These are phyloP conservation scores for Pulicaria dysenterica DNA, from an alignment of 129 eudicot genomes.

Conservation along the genomic window DNA sequence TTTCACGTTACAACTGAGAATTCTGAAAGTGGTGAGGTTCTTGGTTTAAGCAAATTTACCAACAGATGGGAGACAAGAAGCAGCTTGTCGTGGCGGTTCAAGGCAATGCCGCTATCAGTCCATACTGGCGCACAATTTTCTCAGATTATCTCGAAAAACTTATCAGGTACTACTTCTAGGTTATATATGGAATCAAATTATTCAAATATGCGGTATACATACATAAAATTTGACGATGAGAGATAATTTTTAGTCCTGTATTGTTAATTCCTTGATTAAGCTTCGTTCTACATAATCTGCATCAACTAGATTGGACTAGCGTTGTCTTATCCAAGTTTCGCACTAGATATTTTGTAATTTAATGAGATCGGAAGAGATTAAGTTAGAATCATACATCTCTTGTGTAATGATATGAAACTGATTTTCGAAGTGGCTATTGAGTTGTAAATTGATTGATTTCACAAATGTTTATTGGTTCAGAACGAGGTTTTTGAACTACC, in stretches of 20 bases:
- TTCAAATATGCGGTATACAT: background rate
- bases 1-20: no score
- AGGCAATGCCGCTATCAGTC: conserved; percentile 82
- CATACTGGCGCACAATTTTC: conserved; percentile 63
- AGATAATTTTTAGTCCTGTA: no score
- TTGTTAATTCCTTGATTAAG: background rate
- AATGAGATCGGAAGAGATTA: background rate
- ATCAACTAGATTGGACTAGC: background rate
- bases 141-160: conserved; percentile 67
- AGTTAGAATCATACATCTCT: background rate
- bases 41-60: background rate
- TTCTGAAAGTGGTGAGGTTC: background rate
- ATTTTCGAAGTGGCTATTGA: background rate
- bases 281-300: background rate
- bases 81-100: conserved; percentile 79
- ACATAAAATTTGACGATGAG: no score
- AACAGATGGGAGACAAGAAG: conserved; percentile 50
- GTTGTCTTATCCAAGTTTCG: background rate
- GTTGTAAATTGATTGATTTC: background rate
- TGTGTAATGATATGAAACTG: background rate
- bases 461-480: background rate
- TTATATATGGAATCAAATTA: background rate
- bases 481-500: background rate
- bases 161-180: conserved; percentile 46
- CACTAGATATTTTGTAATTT: no score